phyloP scores from a whole-genome alignment of 768 basidiomycete species.

The Baorangia bicolor region DNA sequence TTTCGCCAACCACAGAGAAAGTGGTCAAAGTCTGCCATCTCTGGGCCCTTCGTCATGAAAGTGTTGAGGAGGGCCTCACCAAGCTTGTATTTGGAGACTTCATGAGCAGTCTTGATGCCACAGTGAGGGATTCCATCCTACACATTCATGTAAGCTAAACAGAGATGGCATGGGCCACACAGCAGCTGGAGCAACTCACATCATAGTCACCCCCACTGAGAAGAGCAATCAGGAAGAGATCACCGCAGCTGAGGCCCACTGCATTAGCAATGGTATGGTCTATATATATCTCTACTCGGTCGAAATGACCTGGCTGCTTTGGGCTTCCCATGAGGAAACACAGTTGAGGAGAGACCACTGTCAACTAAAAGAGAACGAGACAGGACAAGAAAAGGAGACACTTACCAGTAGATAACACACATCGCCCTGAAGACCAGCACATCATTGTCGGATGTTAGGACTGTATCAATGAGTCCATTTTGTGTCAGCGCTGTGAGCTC shows the following conservation, averaged over 20 bases:
- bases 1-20: neutral
- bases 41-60: neutral
- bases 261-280: too few species aligned
- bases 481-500: neutral
- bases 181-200: too few species aligned
- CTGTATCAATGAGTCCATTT: neutral
- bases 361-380: neutral
- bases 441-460: neutral
- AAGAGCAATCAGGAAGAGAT: too few species aligned
- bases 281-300: too few species aligned
- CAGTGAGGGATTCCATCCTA: neutral
- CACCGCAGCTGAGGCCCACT: neutral
- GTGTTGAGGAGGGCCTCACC: too few species aligned
- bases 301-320: too few species aligned
- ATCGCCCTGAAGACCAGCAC: neutral
- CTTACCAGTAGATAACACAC: neutral
- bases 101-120: neutral
- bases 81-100: neutral
- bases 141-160: neutral
- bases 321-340: too few species aligned
- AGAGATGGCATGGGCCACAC: too few species aligned
- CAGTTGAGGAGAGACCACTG: too few species aligned
- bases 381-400: neutral
- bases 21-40: neutral
- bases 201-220: too few species aligned